These are phyloP conservation scores for Cutaneotrichosporon sp. DNA, from an alignment of 1,284 basidiomycete species.

Conservation along the genomic window DNA sequence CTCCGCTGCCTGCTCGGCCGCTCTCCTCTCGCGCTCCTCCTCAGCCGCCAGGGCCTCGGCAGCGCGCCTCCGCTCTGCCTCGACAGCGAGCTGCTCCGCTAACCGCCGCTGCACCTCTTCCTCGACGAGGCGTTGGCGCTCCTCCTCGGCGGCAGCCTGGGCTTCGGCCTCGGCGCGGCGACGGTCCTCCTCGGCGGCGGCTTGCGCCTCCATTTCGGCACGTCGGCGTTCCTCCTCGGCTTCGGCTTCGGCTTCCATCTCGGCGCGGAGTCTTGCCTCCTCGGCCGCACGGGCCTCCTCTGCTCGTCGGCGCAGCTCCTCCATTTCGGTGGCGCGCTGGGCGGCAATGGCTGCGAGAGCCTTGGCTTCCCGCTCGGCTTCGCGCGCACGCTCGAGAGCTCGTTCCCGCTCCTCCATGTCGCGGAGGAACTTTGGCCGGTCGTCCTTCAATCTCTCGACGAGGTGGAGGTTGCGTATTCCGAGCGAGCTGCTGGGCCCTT, in stretches of 20 bases:
- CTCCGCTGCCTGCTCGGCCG: not conserved
- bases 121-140: conserved; percentile 24
- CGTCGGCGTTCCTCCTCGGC: not conserved
- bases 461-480: conserved; percentile 39
- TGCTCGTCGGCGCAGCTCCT: conserved; percentile 1
- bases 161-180: conserved; percentile 42
- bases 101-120: conserved; percentile 45
- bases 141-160: conserved; percentile 28
- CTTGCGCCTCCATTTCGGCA: not conserved
- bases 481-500: not conserved
- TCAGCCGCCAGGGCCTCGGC: not conserved
- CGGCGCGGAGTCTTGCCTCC: conserved; percentile 1
- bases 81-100: conserved; percentile 37
- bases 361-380: conserved; percentile 4
- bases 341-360: conserved; percentile 3
- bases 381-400: not conserved
- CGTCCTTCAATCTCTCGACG: conserved; percentile 33
- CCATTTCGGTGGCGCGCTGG: not conserved
- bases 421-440: conserved; percentile 33
- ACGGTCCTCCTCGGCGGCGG: conserved; percentile 31
- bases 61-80: conserved; percentile 18
- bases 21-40: not conserved
- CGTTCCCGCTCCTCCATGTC: conserved; percentile 30
- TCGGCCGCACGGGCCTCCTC: not conserved
- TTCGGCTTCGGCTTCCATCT: conserved; percentile 7